These are phyloP conservation scores for Botrytis byssoidea DNA, from an alignment of 2,329 filamentous ascomycete genomes.

Conservation along the genomic window DNA sequence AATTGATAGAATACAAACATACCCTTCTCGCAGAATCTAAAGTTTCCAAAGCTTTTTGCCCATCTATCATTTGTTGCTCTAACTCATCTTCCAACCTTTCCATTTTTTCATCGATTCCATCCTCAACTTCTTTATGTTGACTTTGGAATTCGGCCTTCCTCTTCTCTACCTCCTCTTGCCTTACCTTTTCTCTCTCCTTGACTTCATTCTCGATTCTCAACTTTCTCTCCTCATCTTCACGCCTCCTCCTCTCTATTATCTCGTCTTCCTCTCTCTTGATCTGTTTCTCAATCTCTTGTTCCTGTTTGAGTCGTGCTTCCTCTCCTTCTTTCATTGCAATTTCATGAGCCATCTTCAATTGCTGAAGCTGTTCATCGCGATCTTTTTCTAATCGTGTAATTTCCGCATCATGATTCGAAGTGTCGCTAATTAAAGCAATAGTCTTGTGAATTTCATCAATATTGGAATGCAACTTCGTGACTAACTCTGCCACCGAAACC, in stretches of 20 bases:
- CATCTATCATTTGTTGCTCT: slow-evolving; percentile 31
- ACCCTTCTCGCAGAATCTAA: slow-evolving; percentile 35
- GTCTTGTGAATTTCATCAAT: slow-evolving; percentile 34
- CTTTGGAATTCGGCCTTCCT: slow-evolving; percentile 27
- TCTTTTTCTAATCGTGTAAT: slow-evolving; percentile 30
- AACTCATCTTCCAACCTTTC: slow-evolving; percentile 36
- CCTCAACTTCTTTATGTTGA: slow-evolving; percentile 25
- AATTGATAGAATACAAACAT: neutral
- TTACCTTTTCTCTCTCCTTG: slow-evolving; percentile 23
- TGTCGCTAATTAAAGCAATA: slow-evolving; percentile 30
- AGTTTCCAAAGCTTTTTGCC: slow-evolving; percentile 28
- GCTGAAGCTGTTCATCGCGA: slow-evolving; percentile 29
- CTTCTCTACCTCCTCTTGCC: slow-evolving; percentile 30
- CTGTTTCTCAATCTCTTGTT: slow-evolving; percentile 25
- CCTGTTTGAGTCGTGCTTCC: slow-evolving; percentile 24
- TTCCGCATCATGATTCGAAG: slow-evolving; percentile 31
- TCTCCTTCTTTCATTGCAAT: slow-evolving; percentile 22
- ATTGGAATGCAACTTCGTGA: slow-evolving; percentile 33
- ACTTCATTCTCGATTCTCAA: slow-evolving; percentile 21
- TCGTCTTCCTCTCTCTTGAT: slow-evolving; percentile 28
- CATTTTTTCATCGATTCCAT: slow-evolving; percentile 31
- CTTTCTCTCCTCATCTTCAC: slow-evolving; percentile 29
- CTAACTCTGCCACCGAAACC: slow-evolving; percentile 29
- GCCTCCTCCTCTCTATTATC: slow-evolving; percentile 26
- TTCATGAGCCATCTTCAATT: slow-evolving; percentile 28